A percentile compares a stretch with the other conserved stretches of the same genome.
phyloP scores from a whole-genome alignment of 78 protist species.

The Blattamonas nauphoetae region DNA sequence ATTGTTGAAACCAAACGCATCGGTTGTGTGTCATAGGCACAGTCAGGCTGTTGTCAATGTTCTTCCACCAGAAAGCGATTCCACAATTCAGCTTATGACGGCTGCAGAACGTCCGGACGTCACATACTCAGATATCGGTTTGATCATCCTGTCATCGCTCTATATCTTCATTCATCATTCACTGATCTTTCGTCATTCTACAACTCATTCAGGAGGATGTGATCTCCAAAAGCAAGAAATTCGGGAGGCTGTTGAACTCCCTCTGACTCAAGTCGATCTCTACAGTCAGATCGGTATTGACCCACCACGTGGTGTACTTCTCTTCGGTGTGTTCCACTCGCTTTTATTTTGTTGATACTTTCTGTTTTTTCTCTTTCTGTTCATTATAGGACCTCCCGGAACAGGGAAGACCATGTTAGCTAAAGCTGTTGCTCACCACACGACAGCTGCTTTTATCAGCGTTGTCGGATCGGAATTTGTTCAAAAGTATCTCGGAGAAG shows the following conservation, averaged over 20 bases:
- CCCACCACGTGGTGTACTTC: conserved; percentile 98
- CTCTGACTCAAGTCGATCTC: conserved; percentile 86
- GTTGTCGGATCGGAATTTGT: conserved; percentile 99
- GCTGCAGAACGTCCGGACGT: conserved; percentile 65
- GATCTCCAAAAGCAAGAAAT: conserved; percentile 99
- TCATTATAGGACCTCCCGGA: conserved; percentile 33
- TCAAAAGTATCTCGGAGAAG: conserved; percentile 99
- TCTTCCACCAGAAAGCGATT: conserved; percentile 96
- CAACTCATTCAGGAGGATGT: conserved; percentile 68
- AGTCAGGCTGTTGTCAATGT: conserved; percentile 88
- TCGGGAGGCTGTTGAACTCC: conserved; percentile 99
- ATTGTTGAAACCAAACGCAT: conserved; percentile 90
- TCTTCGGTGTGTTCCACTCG: conserved; percentile 71
- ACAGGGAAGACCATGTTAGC: conserved; percentile 89
- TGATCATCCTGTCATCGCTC: too few relatives aligned
- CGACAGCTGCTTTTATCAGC: conserved; percentile 86
- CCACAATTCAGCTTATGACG: conserved; percentile 70
- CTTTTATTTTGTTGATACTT: neutral
- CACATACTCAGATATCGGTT: conserved; percentile 7
- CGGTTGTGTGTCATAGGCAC: conserved; percentile 89
- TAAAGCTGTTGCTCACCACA: conserved; percentile 98
- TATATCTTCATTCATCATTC: neutral
- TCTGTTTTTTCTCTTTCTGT: conserved; percentile 2
- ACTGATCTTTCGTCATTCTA: conserved; percentile 6
- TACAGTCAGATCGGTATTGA: conserved; percentile 95